Evolutionary conservation across 352 stramenopile species (phyloP), one percentile per base, ranked within the genome.

Genomic region (Phytophthora palmivora): DNA sequence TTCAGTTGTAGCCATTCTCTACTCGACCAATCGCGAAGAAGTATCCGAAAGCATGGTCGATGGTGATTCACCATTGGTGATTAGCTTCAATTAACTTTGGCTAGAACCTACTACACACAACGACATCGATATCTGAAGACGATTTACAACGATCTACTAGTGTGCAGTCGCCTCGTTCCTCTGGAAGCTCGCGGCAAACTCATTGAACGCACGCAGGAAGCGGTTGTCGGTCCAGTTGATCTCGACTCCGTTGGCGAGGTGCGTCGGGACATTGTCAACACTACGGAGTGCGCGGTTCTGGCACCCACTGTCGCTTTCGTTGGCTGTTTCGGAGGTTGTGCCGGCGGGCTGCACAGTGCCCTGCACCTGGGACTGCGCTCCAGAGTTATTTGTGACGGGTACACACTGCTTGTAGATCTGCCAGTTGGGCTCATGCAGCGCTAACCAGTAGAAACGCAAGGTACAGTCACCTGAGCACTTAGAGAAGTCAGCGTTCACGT

Each of bases 401-500:
- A 72, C 64, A 38, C 69, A 78, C 51, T 78, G 69, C 64, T 74
- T 78, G 64, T 78, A 78, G 61, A 78, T 60, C 64, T 78, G 69
- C 69, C 69, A 78, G 19, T 74, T 78, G 14, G 59, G 50, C 51
- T 78, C 59, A 37, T 74, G 68, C 16, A 78, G 69, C 18, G 69
- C 69, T 37, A 78, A 39, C 69, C 69, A 78, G 64, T 74, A 74
- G 55, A 77, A 74, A 1, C 41, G 58, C 48, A 77, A 37, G 0
- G 45, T 71, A 41, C 69, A 74, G 51, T 64, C 49, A 14, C 68
- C 63, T 16, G 63, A 62, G 47, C 68, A 76, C 38, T 65, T 28
- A 33, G 58, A 72, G 28, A 67, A 73, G 39, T 76, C 68, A 2
- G 53, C 48, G 6, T 58, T 63, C 19, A 76, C 58, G 5, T 47